These are phyloP conservation scores for Lipomyces kockii DNA, from an alignment of 805 yeast genomes.

Conservation along the genomic window DNA sequence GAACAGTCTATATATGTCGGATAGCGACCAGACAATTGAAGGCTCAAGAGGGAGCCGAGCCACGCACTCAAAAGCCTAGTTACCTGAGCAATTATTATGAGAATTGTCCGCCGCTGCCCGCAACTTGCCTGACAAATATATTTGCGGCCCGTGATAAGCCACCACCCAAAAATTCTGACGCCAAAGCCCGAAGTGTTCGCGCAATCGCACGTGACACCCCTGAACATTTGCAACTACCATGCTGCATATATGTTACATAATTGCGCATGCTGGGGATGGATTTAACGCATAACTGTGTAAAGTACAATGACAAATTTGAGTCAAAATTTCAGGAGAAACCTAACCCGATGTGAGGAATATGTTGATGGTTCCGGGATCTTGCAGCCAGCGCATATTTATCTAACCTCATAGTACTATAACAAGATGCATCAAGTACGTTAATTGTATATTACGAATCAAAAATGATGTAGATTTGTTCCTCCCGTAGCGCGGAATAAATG, in stretches of 20 bases:
- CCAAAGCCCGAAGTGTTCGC: conserved; percentile 5
- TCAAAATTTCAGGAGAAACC: no score
- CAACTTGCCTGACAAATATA: neutral
- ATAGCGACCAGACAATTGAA: neutral
- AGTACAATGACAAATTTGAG: neutral
- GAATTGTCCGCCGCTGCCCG: no score
- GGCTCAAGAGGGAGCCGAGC: neutral
- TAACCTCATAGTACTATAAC: no score
- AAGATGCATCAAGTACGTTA: no score
- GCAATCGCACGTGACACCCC: conserved; percentile 29
- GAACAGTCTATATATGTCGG: neutral
- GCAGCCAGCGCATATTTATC: no score
- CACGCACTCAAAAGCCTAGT: neutral
- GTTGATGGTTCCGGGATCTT: no score
- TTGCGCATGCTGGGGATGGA: neutral
- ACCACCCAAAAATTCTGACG: conserved; percentile 8
- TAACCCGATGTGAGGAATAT: no score
- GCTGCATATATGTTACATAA: neutral
- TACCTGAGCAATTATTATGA: neutral
- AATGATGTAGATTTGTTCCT: no score
- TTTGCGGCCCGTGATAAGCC: neutral
- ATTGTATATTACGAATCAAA: no score
- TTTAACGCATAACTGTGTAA: neutral
- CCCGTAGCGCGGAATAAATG: no score
- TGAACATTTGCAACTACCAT: neutral